A percentile compares a stretch with the other conserved stretches of the same genome.
Evolutionary conservation across 2,329 filamentous ascomycete species (phyloP).

Genomic region (Metarhizium brunneum): DNA sequence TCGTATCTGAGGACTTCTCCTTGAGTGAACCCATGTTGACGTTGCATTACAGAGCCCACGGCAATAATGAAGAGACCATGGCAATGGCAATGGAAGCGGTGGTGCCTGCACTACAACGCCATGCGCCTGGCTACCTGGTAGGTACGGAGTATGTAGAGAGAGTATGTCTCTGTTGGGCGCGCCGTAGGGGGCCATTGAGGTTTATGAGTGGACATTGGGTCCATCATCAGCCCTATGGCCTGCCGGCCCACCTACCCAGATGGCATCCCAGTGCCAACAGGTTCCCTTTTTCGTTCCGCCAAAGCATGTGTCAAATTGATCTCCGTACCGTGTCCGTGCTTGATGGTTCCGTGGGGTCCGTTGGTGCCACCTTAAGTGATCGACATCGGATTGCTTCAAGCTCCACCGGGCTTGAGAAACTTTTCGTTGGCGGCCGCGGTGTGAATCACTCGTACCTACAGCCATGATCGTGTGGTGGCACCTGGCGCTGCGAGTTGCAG

Average conservation of each 20-base stretch:
- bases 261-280: no score
- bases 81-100: neutral
- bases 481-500: neutral
- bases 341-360: neutral
- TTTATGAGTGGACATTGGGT: neutral
- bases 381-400: neutral
- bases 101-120: no score
- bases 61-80: neutral
- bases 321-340: no score
- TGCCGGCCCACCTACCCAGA: neutral
- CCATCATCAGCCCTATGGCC: neutral
- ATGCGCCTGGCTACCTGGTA: no score
- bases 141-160: neutral
- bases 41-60: neutral
- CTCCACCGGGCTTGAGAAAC: neutral
- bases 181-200: neutral
- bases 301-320: no score
- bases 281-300: no score
- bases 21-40: neutral
- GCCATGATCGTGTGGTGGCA: neutral
- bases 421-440: neutral
- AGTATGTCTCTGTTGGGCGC: neutral
- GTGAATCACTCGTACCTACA: neutral
- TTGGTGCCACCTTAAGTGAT: neutral
- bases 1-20: slow-evolving; percentile 1